Percentiles rank a stretch among this genome's conserved stretches.
phyloP scores from a whole-genome alignment of 495 filamentous ascomycete genomes.

The Hyphodiscus hymeniophilus region DNA sequence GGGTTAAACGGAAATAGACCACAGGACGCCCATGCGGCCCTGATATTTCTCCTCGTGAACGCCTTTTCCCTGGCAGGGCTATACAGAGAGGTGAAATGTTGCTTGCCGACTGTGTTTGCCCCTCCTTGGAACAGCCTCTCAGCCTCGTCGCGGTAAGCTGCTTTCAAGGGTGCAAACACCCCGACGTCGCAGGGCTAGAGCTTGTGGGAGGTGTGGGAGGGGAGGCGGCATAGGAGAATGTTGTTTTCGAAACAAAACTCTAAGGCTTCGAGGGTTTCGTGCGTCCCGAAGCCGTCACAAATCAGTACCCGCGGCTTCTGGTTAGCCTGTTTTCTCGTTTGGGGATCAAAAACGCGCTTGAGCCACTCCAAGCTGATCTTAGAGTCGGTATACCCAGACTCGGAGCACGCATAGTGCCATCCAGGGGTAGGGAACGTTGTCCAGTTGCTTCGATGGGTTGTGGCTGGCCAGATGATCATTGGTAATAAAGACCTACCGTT shows the following conservation, averaged over 20 bases:
- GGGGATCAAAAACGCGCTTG: constrained; percentile 25
- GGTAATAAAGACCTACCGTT: not conserved
- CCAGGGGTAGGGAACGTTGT: constrained; percentile 25
- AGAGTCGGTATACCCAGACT: constrained; percentile 15
- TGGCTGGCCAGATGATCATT: constrained; percentile 30
- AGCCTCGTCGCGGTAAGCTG: constrained; percentile 18
- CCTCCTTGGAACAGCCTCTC: constrained; percentile 19
- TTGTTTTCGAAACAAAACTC: constrained; percentile 19
- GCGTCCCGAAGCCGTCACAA: too few relatives aligned
- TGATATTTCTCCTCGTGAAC: constrained; percentile 26
- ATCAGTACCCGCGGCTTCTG: constrained; percentile 21
- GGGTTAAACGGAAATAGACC: constrained; percentile 27
- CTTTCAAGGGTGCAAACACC: constrained; percentile 23
- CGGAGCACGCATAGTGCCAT: constrained; percentile 16
- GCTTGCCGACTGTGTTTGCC: constrained; percentile 22
- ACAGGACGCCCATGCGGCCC: constrained; percentile 18
- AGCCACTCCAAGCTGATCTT: constrained; percentile 27
- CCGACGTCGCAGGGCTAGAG: too few relatives aligned
- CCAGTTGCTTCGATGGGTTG: constrained; percentile 17
- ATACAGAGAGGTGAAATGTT: constrained; percentile 29
- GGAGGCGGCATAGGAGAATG: constrained; percentile 5
- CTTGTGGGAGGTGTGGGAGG: constrained; percentile 25
- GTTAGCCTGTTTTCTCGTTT: constrained; percentile 20
- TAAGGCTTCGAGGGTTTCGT: too few relatives aligned
- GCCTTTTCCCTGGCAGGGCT: too few relatives aligned